These are phyloP conservation scores for Hymenoscyphus albidus DNA, from an alignment of 2,329 filamentous ascomycete species.

Conservation along the genomic window DNA sequence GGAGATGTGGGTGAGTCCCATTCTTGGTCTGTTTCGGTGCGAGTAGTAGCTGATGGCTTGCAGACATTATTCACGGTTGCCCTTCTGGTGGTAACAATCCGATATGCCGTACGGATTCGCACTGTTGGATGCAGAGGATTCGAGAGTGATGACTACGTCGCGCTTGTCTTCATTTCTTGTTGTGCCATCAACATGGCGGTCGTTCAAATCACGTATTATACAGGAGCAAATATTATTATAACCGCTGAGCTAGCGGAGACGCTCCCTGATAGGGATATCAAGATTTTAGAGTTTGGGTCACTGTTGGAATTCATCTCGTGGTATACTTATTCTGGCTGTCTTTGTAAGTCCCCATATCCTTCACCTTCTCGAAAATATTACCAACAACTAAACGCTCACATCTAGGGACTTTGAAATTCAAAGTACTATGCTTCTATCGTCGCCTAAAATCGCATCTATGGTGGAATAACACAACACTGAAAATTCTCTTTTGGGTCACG, in stretches of 20 bases:
- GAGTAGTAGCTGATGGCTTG: not conserved
- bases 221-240: conserved; percentile 2
- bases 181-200: conserved; percentile 38
- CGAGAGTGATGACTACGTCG: conserved; percentile 40
- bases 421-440: conserved; percentile 6
- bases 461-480: conserved; percentile 4
- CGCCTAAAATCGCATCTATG: not conserved
- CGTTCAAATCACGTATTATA: conserved; percentile 36
- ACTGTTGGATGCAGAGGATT: conserved; percentile 38
- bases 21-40: not conserved
- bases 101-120: conserved; percentile 37
- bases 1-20: conserved; percentile 5
- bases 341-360: conserved; percentile 1
- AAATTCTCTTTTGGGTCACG: not conserved
- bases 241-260: conserved; percentile 3
- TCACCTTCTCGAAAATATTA: not conserved
- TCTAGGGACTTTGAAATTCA: conserved; percentile 9
- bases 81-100: conserved; percentile 32
- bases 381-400: not conserved
- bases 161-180: conserved; percentile 35
- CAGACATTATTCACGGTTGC: conserved; percentile 32
- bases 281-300: not conserved
- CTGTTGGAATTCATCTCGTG: conserved; percentile 8
- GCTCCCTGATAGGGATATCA: conserved; percentile 1
- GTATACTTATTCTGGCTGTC: conserved; percentile 2